Base-by-base conservation (phyloP, 83 land plant species). In the Larix sibirica region DNA sequence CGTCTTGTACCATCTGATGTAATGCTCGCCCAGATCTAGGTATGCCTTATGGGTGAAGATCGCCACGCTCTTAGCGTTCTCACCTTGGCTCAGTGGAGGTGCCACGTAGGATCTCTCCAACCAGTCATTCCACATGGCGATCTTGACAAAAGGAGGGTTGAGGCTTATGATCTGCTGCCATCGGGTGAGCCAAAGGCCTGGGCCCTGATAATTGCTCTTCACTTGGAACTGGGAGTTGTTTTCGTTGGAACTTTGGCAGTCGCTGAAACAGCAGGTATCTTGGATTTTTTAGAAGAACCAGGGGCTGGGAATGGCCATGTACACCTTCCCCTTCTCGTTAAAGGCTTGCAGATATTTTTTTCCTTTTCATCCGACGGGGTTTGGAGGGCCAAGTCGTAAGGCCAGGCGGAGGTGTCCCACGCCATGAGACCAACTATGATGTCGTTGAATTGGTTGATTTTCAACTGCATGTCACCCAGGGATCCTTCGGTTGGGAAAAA, bases 391-490 rank as follows among this genome's bases (percentile, higher is more conserved):
- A 38, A 33, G 56, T 68, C 71, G 59, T 56, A 84, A 47, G 86
- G 86, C 86, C 86, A 84, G 3, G 85, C 84, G 1, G 86, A 84
- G 6, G 85, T 81, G 56, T 84, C 86, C 86, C 86, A 84, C 20
- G 86, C 79, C 54, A 56, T 58, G 6, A 84, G 68, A 8, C 86
- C 85, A 36, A 70, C 84, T 18, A 84, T 38, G 26, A 81, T 58
- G 10, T 85, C 70, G 13, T 38, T 65, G 78, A 81, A 84, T 10
- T 65, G 23, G 21, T 24, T n/a, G 0, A 81, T 16, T 44, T 31
- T 70, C 40, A 31, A 50, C n/a, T 31, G 26, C 18, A 84, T 76
- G 23, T 38, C 64, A 20, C 3, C 5, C 0, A 33, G 6, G 47
- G 85, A 44, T 13, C 86, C 86, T 31, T 62, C 67, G 5, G 86